phyloP scores from a whole-genome alignment of 2,329 filamentous ascomycete genomes.

The Neofusicoccum laricinum region DNA sequence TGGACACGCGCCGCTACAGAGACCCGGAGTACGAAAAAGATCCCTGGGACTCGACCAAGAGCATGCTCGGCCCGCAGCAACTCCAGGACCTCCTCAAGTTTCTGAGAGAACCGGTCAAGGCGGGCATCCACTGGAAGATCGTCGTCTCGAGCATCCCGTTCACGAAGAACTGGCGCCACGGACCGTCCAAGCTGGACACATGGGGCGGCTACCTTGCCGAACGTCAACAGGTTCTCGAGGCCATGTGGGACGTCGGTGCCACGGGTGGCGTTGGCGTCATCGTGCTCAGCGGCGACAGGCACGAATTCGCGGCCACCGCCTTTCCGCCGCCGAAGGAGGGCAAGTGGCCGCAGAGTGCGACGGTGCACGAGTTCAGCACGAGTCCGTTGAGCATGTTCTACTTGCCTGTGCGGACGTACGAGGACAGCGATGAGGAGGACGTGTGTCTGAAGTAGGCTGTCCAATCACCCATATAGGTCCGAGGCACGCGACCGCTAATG shows the following conservation, averaged over 20 bases:
- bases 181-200: slow-evolving; percentile 69
- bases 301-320: slow-evolving; percentile 91
- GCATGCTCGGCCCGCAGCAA: slow-evolving; percentile 82
- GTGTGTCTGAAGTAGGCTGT: slow-evolving; percentile 69
- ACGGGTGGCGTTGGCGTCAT: slow-evolving; percentile 71
- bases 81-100: slow-evolving; percentile 76
- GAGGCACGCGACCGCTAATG: not conserved
- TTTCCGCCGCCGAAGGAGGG: slow-evolving; percentile 62
- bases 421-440: slow-evolving; percentile 68
- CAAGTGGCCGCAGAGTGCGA: slow-evolving; percentile 46
- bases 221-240: slow-evolving; percentile 74
- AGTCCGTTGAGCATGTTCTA: slow-evolving; percentile 95
- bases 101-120: slow-evolving; percentile 68
- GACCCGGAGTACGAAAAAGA: slow-evolving; percentile 62
- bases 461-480: slow-evolving; percentile 31
- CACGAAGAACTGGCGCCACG: slow-evolving; percentile 95
- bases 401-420: slow-evolving; percentile 78
- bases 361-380: slow-evolving; percentile 85
- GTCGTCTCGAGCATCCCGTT: slow-evolving; percentile 88
- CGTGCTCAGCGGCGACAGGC: slow-evolving; percentile 86
- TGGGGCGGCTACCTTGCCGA: slow-evolving; percentile 91
- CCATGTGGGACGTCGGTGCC: slow-evolving; percentile 85
- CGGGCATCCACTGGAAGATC: slow-evolving; percentile 88
- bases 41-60: slow-evolving; percentile 65
- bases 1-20: slow-evolving; percentile 87